Evolutionary conservation across 2,329 filamentous ascomycete genomes (phyloP), one percentile per base, ranked within the genome.

Genomic region (Paracoccidioides lutzii): DNA sequence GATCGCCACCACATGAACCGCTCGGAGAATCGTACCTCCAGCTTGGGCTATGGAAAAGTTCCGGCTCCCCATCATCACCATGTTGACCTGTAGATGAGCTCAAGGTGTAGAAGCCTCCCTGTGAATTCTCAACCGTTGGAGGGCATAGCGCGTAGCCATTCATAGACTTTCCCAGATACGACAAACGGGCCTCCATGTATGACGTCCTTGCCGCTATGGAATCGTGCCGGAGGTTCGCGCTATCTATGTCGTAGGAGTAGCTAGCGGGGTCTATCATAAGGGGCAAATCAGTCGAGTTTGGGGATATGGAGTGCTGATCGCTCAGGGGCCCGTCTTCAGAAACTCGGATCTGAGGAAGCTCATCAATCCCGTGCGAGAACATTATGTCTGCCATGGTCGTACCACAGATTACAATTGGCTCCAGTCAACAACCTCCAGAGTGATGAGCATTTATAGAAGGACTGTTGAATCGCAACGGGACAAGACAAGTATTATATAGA

Each of bases 1-100:
- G 37, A 50, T 59, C 60, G 28, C 59, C 59, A 15, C 57, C 60
- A 14, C 46, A 57, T 5, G 60, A 60, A 7, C 57, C 58, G 37
- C 49, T 54, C 15, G 60, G 57, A 15, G 60, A 60, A 5, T 52
- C 52, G 41, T 60, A 61, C 53, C 57, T 53, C 50, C 52, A 55
- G 22, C 46, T 45, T 5, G 10, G 28, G 9, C 35, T 35, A 30
- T 42, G 10, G 14, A 41, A 53, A 9, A 38, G 15, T 10, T 52
- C 48, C 3, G 52, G 10, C 33, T 55, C 55, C 22, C 44, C 33
- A 48, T 57, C 52, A 22, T 57, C 52, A 22, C 49, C 15, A 9
- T 53, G 33, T 41, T 42, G 43, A 15, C 28, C 37, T 15, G 41
- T 28, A 43, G 33, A 30, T 30, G 8, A 22, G 15, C 37, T 43